phyloP scores from a whole-genome alignment of 2,329 filamentous ascomycete genomes.

The Fusarium brevicatenulatum region DNA sequence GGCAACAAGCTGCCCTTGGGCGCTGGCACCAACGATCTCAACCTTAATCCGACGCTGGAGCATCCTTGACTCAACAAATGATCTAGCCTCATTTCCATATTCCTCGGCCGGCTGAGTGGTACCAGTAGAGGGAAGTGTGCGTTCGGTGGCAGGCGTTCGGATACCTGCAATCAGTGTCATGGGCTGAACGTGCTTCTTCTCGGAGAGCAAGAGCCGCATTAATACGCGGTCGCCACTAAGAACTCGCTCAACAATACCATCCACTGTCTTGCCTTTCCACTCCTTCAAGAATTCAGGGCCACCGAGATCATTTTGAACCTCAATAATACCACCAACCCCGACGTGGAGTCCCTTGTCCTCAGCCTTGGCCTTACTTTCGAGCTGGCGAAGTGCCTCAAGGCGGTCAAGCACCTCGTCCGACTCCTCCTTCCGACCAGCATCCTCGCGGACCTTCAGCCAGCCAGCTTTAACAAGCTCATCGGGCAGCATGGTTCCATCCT shows the following conservation, averaged over 20 bases:
- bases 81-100: slow-evolving; percentile 86
- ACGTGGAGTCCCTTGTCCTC: slow-evolving; percentile 87
- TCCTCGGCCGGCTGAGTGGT: slow-evolving; percentile 87
- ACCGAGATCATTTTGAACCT: slow-evolving; percentile 83
- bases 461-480: slow-evolving; percentile 87
- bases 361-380: slow-evolving; percentile 81
- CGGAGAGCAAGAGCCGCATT: slow-evolving; percentile 80
- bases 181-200: slow-evolving; percentile 87
- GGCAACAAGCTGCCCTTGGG: slow-evolving; percentile 91
- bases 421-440: slow-evolving; percentile 91
- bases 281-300: slow-evolving; percentile 82
- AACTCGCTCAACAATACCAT: slow-evolving; percentile 90
- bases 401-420: slow-evolving; percentile 76
- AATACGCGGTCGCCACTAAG: slow-evolving; percentile 91
- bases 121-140: slow-evolving; percentile 80
- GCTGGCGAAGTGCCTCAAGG: slow-evolving; percentile 79
- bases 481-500: slow-evolving; percentile 80
- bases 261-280: slow-evolving; percentile 86
- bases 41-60: slow-evolving; percentile 88
- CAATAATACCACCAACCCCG: slow-evolving; percentile 71
- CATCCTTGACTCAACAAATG: slow-evolving; percentile 86
- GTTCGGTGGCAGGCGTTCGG: slow-evolving; percentile 87
- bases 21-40: slow-evolving; percentile 85
- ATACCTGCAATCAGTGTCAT: slow-evolving; percentile 91
- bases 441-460: slow-evolving; percentile 93